phyloP scores from a whole-genome alignment of 2,329 filamentous ascomycete genomes.

The Shiraia sp. region DNA sequence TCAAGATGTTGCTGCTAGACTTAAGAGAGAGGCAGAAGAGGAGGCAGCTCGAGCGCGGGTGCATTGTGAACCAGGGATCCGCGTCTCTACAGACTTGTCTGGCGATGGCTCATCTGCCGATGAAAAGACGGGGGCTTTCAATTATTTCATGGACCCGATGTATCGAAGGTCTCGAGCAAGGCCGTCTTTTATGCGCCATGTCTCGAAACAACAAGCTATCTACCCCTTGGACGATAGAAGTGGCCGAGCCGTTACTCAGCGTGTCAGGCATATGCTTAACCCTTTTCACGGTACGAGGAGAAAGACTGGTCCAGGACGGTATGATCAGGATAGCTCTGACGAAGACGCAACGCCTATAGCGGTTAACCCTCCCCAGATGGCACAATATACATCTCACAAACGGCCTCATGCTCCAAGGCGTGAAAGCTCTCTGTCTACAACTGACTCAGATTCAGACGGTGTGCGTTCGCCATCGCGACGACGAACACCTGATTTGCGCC shows the following conservation, averaged over 20 bases:
- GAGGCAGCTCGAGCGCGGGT: conserved; percentile 27
- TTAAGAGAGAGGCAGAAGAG: conserved; percentile 65
- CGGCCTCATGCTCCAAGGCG: conserved; percentile 38
- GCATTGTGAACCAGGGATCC: conserved; percentile 29
- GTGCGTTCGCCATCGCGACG: conserved; percentile 29
- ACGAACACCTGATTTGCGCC: conserved; percentile 40
- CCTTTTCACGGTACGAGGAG: conserved; percentile 35
- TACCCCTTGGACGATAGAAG: conserved; percentile 31
- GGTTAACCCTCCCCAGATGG: conserved; percentile 19
- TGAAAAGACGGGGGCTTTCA: conserved; percentile 49
- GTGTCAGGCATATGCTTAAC: conserved; percentile 42
- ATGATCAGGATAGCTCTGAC: conserved; percentile 33
- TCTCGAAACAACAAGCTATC: conserved; percentile 35
- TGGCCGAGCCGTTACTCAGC: conserved; percentile 30
- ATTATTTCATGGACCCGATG: conserved; percentile 55
- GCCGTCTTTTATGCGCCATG: conserved; percentile 48
- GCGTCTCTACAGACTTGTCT: conserved; percentile 37
- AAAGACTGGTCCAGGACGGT: conserved; percentile 29
- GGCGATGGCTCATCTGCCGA: conserved; percentile 46
- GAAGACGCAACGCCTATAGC: conserved; percentile 36
- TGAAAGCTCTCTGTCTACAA: conserved; percentile 39
- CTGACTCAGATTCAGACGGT: conserved; percentile 38
- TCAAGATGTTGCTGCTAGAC: conserved; percentile 70
- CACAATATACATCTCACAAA: conserved; percentile 32
- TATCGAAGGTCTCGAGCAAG: conserved; percentile 51